Evolutionary conservation across 163 green algal species (phyloP).

Genomic region (Scenedesmus sp.): DNA sequence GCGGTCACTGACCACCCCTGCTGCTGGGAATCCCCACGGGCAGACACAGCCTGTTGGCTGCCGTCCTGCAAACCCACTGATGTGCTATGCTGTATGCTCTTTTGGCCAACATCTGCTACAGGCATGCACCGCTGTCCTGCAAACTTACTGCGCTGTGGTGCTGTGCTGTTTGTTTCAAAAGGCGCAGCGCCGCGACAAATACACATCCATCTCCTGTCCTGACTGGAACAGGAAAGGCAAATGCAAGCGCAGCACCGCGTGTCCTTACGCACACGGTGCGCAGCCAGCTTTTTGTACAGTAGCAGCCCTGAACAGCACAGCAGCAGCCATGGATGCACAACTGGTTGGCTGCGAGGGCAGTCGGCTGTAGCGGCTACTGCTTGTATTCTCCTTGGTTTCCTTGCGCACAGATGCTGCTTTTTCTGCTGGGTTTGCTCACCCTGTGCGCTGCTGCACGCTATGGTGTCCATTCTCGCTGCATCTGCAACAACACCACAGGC

Average conservation of each 20-base stretch:
- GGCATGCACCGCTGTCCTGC: neutral
- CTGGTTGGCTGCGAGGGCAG: neutral
- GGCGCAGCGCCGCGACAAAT: conserved; percentile 84
- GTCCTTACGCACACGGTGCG: conserved; percentile 83
- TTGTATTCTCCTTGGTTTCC: neutral
- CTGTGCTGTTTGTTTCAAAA: conserved; percentile 67
- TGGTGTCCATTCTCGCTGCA: neutral
- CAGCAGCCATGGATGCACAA: neutral
- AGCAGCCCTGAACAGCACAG: too few species aligned
- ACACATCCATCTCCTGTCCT: conserved; percentile 85
- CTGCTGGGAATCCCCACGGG: too few species aligned
- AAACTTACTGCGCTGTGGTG: neutral
- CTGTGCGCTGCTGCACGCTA: neutral
- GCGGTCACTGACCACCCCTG: too few species aligned
- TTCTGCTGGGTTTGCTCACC: neutral
- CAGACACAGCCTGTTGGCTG: too few species aligned
- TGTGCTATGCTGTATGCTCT: too few species aligned
- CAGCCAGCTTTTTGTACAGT: neutral
- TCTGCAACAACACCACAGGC: conserved; percentile 33
- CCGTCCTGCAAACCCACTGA: too few species aligned
- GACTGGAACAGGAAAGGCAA: conserved; percentile 86
- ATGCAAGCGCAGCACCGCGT: conserved; percentile 81
- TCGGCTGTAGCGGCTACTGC: neutral
- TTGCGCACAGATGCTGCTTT: neutral
- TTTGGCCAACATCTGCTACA: too few species aligned